Percentiles rank a stretch among this genome's conserved stretches.
Conservation (phyloP, 257 asterid species). For the Solanum arcanum region DNA sequence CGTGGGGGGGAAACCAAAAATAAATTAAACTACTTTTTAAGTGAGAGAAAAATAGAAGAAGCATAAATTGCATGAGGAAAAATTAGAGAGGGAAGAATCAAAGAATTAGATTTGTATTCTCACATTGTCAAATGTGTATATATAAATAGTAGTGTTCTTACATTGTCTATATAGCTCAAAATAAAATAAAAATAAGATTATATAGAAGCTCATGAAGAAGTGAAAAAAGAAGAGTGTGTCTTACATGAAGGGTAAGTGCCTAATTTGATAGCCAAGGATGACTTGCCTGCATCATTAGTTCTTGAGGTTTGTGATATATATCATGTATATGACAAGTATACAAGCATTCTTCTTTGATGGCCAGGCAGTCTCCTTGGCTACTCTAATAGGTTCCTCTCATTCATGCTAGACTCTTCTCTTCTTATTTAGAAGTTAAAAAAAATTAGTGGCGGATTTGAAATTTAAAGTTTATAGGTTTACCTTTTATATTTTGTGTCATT, state of each 20-base stretch:
- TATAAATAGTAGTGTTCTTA: background rate
- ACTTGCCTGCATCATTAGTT: constrained; percentile 38
- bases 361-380: constrained; percentile 47
- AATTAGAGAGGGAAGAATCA: background rate
- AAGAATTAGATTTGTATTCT: background rate
- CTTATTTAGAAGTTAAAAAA: background rate
- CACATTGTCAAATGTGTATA: background rate
- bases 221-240: constrained; percentile 12
- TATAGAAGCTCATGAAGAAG: background rate
- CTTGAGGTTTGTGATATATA: background rate
- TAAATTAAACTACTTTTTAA: background rate
- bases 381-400: constrained; percentile 18
- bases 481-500: background rate
- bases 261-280: constrained; percentile 69
- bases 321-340: background rate
- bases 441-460: background rate
- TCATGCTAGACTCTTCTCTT: constrained; percentile 15
- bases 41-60: background rate
- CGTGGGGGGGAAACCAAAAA: fast-evolving
- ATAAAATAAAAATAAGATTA: too few relatives aligned
- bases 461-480: background rate
- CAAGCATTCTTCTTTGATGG: background rate
- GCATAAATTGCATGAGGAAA: background rate
- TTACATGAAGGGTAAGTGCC: constrained; percentile 26
- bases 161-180: background rate